A percentile compares a stretch with the other conserved stretches of the same genome.
Evolutionary conservation across 192 early-diverging fungal species (phyloP).

Genomic region (Bifiguratus adelaidae): DNA sequence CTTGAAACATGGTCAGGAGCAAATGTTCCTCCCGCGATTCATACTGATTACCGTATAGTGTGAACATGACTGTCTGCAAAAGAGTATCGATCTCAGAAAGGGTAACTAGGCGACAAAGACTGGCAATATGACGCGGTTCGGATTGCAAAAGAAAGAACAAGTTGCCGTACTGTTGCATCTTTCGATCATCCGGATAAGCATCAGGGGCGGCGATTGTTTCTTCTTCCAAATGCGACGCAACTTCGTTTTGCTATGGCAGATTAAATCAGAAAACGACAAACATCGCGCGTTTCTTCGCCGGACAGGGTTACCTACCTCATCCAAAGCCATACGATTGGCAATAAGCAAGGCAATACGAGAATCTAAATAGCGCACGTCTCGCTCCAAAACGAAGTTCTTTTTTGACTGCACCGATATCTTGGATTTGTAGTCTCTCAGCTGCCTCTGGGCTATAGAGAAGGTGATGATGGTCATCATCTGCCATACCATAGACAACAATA

Average conservation of each 20-base stretch:
- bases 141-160: conserved; percentile 87
- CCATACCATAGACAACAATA: no score
- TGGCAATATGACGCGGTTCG: conserved; percentile 86
- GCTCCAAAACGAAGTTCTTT: conserved; percentile 91
- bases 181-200: conserved; percentile 69
- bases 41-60: conserved; percentile 93
- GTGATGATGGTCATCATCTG: neutral
- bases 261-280: neutral
- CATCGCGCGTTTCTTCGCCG: neutral
- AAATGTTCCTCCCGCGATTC: conserved; percentile 94
- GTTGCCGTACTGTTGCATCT: conserved; percentile 81
- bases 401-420: conserved; percentile 93
- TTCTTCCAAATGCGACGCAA: conserved; percentile 65
- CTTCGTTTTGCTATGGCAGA: conserved; percentile 58
- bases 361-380: conserved; percentile 91
- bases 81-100: conserved; percentile 89
- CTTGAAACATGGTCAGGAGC: conserved; percentile 92
- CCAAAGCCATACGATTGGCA: conserved; percentile 89
- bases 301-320: conserved; percentile 76
- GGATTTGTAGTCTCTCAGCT: conserved; percentile 77
- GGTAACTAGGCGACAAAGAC: conserved; percentile 70
- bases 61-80: conserved; percentile 94
- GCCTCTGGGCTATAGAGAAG: conserved; percentile 57
- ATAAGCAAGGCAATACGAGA: conserved; percentile 87
- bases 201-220: conserved; percentile 19